Evolutionary conservation across 2,329 filamentous ascomycete genomes (phyloP).

Genomic region (Coniochaeta hoffmannii): DNA sequence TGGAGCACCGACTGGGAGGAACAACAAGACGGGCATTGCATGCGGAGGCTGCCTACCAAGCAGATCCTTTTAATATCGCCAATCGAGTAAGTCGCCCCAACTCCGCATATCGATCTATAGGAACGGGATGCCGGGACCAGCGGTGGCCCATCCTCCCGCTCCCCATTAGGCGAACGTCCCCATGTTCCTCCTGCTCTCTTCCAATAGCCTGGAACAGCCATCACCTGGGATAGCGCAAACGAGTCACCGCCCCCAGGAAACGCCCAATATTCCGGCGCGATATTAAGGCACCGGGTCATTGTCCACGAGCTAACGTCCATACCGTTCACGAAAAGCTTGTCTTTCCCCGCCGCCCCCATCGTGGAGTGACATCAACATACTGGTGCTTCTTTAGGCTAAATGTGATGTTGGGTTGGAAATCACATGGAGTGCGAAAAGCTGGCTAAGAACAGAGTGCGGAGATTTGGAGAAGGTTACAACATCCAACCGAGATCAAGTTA

Average conservation of each 20-base stretch:
- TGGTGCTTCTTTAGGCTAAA: conserved; percentile 2
- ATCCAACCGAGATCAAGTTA: not conserved
- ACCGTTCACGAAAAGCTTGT: not conserved
- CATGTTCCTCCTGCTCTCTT: not conserved
- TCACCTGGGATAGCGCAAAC: not conserved
- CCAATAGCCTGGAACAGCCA: not conserved
- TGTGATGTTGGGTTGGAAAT: not conserved
- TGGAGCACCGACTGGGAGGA: not conserved
- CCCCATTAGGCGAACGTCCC: not conserved
- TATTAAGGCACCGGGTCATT: not conserved
- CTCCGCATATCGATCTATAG: not conserved
- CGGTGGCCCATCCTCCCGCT: not conserved
- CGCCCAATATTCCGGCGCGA: not conserved
- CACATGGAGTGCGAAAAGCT: not conserved
- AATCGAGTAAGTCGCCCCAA: not conserved
- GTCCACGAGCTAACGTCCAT: not conserved
- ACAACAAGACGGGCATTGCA: not conserved
- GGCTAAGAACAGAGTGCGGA: not conserved
- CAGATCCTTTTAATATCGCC: not conserved
- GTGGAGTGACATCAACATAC: not conserved
- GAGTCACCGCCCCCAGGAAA: not conserved
- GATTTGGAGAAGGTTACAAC: conserved; percentile 2
- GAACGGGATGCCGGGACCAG: not conserved
- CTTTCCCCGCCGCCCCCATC: not conserved
- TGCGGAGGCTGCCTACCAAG: not conserved